A percentile compares a stretch with the other conserved stretches of the same genome.
Conservation (phyloP, 495 filamentous ascomycete genomes). For the Hamigera avellanea region DNA sequence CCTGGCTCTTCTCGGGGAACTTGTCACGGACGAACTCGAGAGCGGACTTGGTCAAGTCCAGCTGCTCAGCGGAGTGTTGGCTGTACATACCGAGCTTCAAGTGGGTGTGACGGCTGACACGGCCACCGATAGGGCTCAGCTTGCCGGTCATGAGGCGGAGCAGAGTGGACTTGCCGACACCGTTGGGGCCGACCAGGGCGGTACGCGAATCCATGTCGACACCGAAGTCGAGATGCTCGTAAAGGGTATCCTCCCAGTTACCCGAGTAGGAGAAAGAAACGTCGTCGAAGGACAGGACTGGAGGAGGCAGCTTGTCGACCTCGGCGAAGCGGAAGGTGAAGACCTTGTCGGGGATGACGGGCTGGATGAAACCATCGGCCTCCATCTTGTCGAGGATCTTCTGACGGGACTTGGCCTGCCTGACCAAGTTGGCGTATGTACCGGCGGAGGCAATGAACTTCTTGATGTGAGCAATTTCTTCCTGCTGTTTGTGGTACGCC, state of each 20-base stretch:
- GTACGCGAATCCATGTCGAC: slow-evolving; percentile 99
- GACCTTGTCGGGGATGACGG: slow-evolving; percentile 71
- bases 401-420: slow-evolving; percentile 96
- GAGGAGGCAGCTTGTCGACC: slow-evolving; percentile 94
- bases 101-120: slow-evolving; percentile 85
- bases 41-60: slow-evolving; percentile 94
- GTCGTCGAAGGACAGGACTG: slow-evolving; percentile 90
- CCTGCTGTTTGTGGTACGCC: slow-evolving; percentile 97
- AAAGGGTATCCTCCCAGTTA: slow-evolving; percentile 77
- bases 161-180: slow-evolving; percentile 99
- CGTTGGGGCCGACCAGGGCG: slow-evolving; percentile 94
- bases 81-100: slow-evolving; percentile 96
- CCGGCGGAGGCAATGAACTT: slow-evolving; percentile 99
- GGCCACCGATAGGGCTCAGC: slow-evolving; percentile 71
- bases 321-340: slow-evolving; percentile 99
- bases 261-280: slow-evolving; percentile 98
- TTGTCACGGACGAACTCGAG: slow-evolving; percentile 97
- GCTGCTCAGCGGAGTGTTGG: slow-evolving; percentile 96
- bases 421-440: slow-evolving; percentile 98
- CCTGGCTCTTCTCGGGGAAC: slow-evolving; percentile 76
- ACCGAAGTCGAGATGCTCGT: slow-evolving; percentile 92
- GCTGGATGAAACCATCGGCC: slow-evolving; percentile 95
- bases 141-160: slow-evolving; percentile 96
- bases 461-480: slow-evolving; percentile 99
- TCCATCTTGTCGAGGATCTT: slow-evolving; percentile 99